These are phyloP conservation scores for Annulohypoxylon stygium DNA, from an alignment of 495 filamentous ascomycete species.

Conservation along the genomic window DNA sequence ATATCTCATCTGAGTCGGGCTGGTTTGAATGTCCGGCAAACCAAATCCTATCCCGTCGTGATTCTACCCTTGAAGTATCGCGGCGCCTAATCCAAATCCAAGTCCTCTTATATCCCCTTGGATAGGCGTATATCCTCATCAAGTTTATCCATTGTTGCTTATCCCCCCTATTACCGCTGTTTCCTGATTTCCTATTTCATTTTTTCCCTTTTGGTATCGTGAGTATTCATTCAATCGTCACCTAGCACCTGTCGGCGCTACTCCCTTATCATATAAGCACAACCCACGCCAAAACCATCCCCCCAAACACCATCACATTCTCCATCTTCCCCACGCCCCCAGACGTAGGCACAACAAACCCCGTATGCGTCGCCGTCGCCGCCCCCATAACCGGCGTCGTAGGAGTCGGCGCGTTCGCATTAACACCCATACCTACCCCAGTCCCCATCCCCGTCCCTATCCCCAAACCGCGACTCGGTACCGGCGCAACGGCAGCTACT, in stretches of 20 bases:
- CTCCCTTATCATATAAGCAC: slow-evolving; percentile 12
- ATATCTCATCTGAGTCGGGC: not conserved
- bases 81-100: not conserved
- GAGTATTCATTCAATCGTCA: slow-evolving; percentile 25
- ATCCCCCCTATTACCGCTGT: no score
- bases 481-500: slow-evolving; percentile 1
- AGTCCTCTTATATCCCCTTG: no score
- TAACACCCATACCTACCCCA: not conserved
- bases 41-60: not conserved
- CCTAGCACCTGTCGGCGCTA: not conserved
- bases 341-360: slow-evolving; percentile 13
- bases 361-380: not conserved
- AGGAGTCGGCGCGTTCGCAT: slow-evolving; percentile 8
- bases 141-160: no score
- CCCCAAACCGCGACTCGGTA: not conserved
- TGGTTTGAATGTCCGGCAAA: not conserved
- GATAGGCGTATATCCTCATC: no score
- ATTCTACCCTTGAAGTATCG: not conserved
- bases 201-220: slow-evolving; percentile 6
- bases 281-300: slow-evolving; percentile 17
- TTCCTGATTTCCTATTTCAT: not conserved
- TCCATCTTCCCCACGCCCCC: slow-evolving; percentile 13
- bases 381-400: slow-evolving; percentile 4
- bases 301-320: not conserved
- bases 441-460: not conserved